Base-by-base conservation (phyloP, 2,329 filamentous ascomycete genomes). In the Colletotrichum higginsianum region DNA sequence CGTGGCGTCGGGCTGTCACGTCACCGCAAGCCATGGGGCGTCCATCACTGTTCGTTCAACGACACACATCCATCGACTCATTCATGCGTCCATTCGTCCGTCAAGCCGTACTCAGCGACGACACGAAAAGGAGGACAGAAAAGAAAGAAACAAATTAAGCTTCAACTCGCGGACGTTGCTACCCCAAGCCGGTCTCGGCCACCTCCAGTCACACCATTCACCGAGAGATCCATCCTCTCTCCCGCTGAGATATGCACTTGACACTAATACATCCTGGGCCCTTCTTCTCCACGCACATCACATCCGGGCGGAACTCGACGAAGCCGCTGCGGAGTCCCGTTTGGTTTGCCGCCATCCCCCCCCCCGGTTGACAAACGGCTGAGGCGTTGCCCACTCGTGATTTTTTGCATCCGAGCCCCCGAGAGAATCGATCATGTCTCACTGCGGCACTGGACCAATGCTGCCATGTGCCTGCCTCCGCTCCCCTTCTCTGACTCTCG, bases 261-360 rank as follows among this genome's bases (percentile, higher is more conserved):
- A 30, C 40, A 44, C 56, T 61, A 18, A 40, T 56, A 35, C n/a
- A 68, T 61, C 68, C 64, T 49, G 30, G 30, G 46, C 44, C 44
- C 44, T n/a, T 42, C 30, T 68, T 68, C 67, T 57, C 64, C 67
- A 61, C 50, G 57, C 47, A 68, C 13, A 18, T 64, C 44, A 68
- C 13, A 18, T 64, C 44, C 60, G 58, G 65, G 60, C 65, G 52
- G 65, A 63, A 71, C 58, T 55, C 68, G 49, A 60, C 58, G 58
- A 71, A 53, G 58, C 68, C 58, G 68, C 68, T 71, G 65, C 68
- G 68, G 68, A 71, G 65, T 65, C 61, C 68, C 68, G 64, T 71
- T 68, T 71, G 65, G 58, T 55, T 62, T 60, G 65, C 68, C 68
- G 68, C 60, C 56, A 42, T 40, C 64, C 58, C 52, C 64, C 68